phyloP scores from a whole-genome alignment of 768 basidiomycete species.

The Agaricus subrufescens region DNA sequence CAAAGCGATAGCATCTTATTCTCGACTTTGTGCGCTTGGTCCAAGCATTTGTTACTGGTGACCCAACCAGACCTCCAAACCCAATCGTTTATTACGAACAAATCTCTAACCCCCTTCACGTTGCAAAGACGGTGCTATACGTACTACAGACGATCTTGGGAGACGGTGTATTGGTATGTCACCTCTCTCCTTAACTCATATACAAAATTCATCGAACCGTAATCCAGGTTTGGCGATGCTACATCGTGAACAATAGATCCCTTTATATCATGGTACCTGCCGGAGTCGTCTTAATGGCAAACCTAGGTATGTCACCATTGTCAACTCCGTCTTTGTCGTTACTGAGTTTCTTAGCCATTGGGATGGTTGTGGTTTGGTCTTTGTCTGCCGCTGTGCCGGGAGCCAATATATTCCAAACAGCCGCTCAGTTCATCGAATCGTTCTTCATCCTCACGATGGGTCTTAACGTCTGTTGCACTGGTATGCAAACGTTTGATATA shows the following conservation, averaged over 20 bases:
- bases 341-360: not conserved
- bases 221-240: slow-evolving; percentile 1
- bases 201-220: not conserved
- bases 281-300: not conserved
- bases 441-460: slow-evolving; percentile 4
- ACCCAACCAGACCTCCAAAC: not conserved
- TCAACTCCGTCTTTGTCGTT: not conserved
- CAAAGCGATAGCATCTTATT: not conserved
- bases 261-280: not conserved
- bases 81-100: not conserved
- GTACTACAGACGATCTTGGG: slow-evolving; percentile 1
- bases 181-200: not conserved
- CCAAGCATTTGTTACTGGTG: not conserved
- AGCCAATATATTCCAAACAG: not conserved
- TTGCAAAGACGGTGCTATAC: not conserved
- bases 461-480: slow-evolving; percentile 4
- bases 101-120: not conserved
- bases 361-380: slow-evolving; percentile 1
- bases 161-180: not conserved
- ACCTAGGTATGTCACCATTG: not conserved
- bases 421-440: not conserved
- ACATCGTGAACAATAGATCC: not conserved
- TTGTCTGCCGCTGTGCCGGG: not conserved
- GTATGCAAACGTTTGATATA: not conserved
- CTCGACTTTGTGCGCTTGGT: not conserved